Conservation (phyloP, 2,329 filamentous ascomycete species). For the Pyrenochaeta sp. region DNA sequence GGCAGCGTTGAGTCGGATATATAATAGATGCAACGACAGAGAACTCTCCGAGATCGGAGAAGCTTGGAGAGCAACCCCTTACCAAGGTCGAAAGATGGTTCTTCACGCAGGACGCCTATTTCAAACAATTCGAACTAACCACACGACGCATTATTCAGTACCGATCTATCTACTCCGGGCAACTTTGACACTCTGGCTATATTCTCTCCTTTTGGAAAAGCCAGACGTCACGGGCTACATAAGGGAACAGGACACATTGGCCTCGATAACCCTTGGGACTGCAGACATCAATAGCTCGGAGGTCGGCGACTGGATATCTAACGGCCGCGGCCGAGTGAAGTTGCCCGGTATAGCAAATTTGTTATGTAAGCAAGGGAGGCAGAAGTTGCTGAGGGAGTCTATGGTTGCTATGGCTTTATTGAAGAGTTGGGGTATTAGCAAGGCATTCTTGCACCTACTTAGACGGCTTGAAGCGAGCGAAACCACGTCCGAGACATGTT, state of each 20-base stretch:
- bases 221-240: background rate
- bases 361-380: constrained; percentile 1
- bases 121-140: constrained; percentile 4
- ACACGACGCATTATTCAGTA: constrained; percentile 6
- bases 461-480: no score
- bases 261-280: background rate
- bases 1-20: no score
- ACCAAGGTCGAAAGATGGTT: constrained; percentile 3
- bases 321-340: no score
- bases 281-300: no score
- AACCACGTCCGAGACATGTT: no score
- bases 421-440: constrained; percentile 5
- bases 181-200: no score
- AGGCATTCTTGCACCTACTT: background rate
- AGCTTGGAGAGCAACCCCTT: no score
- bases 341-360: background rate
- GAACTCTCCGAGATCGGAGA: no score
- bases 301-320: no score
- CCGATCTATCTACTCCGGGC: background rate
- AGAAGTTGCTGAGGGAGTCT: background rate
- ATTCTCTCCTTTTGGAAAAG: no score
- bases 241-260: background rate
- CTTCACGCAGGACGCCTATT: constrained; percentile 4
- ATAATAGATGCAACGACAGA: no score
- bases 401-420: background rate